Base-by-base conservation (phyloP, 2,329 filamentous ascomycete species). In the Nothophaeocryptopus gaeumannii region DNA sequence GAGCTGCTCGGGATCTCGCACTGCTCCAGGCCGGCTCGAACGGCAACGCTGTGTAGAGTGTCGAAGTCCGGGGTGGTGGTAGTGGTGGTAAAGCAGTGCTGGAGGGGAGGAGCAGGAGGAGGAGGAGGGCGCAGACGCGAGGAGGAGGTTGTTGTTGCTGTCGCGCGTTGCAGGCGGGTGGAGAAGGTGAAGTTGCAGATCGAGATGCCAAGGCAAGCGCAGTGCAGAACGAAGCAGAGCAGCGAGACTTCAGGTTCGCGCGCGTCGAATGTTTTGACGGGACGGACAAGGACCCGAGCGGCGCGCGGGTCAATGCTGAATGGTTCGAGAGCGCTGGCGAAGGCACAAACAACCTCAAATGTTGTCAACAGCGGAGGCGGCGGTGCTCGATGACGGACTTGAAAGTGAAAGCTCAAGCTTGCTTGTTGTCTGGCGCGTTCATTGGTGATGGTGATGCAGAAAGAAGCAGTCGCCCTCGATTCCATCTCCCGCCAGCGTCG, bases 11-110 rank as follows among this genome's bases (percentile, higher is more conserved):
- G 34, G 16, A 33, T 35, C 37, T 46, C 30, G 15, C 26, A 36
- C 42, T 16, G 47, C 44, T 38, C 40, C 26, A 43, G 56, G 54
- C 39, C 37, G 30, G 45, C 20, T 26, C 20, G 20, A 26, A 26
- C 20, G 7, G 20, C 20, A 26, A 26, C 20, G 20, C 20, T 26
- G 45, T 15, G 48, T 45, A 39, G 50, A 47, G 31, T 39, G 47
- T 36, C 15, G 45, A 15, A 32, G 12, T n/a, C 14, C n/a, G 32
- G 20, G 41, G 39, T 46, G 38, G 37, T 53, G 45, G 33, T 37
- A 46, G 42, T 44, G 46, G 45, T 47, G 16, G 29, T 31, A 32
- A 26, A 20, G 39, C 32, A 45, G 36, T 20, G 12, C 42, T 37
- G 42, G 15, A 37, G 11, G 32, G n/a, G n/a, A 33, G 12, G 30